Conservation (phyloP, 208 protist genomes). For the Trypanosoma mega region DNA sequence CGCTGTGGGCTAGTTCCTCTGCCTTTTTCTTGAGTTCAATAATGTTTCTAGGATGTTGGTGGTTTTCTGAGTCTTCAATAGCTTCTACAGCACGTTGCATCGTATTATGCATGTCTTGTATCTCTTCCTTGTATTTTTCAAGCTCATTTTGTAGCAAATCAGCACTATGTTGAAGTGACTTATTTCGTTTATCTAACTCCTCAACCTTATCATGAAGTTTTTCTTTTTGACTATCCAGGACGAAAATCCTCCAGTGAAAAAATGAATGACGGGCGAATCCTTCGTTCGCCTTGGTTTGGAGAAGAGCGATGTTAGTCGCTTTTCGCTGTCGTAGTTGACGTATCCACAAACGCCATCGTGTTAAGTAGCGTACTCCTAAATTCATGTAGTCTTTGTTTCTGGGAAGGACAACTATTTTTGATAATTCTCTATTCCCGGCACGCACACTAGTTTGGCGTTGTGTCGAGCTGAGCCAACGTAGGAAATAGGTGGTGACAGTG, state of each 20-base stretch:
- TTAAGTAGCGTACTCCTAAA: conserved; percentile 58
- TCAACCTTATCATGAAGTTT: background rate
- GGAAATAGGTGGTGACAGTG: conserved; percentile 42
- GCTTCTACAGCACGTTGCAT: too few relatives aligned
- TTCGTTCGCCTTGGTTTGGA: conserved; percentile 43
- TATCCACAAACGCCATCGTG: conserved; percentile 51
- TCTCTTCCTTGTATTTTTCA: conserved; percentile 15
- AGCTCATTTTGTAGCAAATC: conserved; percentile 8
- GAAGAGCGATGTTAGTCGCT: conserved; percentile 37
- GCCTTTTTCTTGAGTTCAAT: background rate
- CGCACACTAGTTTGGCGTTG: conserved; percentile 24
- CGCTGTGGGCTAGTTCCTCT: background rate
- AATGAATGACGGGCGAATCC: conserved; percentile 25
- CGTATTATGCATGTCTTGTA: too few relatives aligned
- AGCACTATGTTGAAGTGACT: background rate
- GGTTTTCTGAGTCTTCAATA: conserved; percentile 2
- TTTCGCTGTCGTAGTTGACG: conserved; percentile 47
- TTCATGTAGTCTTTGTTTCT: conserved; percentile 54
- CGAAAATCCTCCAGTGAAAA: conserved; percentile 11
- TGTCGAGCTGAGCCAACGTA: conserved; percentile 62
- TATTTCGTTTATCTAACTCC: background rate
- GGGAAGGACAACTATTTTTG: conserved; percentile 53
- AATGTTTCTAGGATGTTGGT: conserved; percentile 7
- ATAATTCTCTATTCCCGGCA: conserved; percentile 18
- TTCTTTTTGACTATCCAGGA: background rate